Evolutionary conservation across 768 basidiomycete species (phyloP).

Genomic region (Boletus eberwhitei): DNA sequence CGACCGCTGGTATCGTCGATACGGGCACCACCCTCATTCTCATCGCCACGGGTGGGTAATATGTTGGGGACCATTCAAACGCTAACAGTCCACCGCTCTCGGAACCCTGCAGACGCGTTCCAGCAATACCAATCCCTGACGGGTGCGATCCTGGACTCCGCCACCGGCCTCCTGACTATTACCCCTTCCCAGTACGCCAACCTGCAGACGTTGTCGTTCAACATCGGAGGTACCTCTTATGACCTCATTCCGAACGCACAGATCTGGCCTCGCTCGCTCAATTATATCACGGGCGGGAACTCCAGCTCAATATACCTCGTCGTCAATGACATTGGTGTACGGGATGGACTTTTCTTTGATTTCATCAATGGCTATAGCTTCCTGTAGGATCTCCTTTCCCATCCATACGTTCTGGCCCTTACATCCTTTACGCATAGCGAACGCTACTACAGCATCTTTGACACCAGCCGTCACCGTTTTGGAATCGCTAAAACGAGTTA

Average conservation of each 20-base stretch:
- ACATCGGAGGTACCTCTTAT: constrained; percentile 15
- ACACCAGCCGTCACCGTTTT: constrained; percentile 34
- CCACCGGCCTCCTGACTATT: constrained; percentile 27
- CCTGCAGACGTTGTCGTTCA: constrained; percentile 24
- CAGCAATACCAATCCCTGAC: constrained; percentile 21
- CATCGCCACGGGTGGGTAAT: constrained; percentile 18
- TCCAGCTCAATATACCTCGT: constrained; percentile 26
- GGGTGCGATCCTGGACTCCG: constrained; percentile 23
- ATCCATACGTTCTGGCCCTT: background rate
- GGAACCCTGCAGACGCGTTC: constrained; percentile 21
- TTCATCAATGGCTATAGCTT: too few species aligned
- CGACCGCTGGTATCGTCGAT: constrained; percentile 33
- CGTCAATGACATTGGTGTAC: constrained; percentile 17
- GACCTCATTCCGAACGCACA: constrained; percentile 24
- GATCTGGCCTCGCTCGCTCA: constrained; percentile 34
- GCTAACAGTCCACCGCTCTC: too few species aligned
- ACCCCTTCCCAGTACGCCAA: constrained; percentile 20
- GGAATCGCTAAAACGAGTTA: constrained; percentile 40
- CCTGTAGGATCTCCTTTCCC: background rate
- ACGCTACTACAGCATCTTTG: constrained; percentile 22
- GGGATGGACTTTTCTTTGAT: too few species aligned
- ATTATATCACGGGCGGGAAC: constrained; percentile 26
- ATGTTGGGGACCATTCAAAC: too few species aligned
- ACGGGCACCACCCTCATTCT: constrained; percentile 30
- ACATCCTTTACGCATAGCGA: constrained; percentile 17